phyloP scores from a whole-genome alignment of 2,329 filamentous ascomycete genomes.

The Nigrospora oryzae region DNA sequence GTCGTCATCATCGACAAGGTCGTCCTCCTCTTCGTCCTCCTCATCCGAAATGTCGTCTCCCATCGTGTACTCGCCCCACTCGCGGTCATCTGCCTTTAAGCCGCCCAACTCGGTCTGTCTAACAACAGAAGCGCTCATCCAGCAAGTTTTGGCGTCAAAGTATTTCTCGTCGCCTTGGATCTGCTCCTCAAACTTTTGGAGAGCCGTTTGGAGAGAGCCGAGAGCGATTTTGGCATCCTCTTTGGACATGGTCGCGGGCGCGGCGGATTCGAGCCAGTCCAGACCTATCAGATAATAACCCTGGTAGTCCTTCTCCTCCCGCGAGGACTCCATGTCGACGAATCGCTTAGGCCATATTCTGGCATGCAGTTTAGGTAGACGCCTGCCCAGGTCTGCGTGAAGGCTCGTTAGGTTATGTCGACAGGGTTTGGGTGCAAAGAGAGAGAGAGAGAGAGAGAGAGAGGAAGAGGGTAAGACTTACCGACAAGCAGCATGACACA shows the following conservation, averaged over 20 bases:
- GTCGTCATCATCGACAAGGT: constrained; percentile 27
- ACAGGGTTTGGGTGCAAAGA: too few species aligned
- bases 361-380: constrained; percentile 39
- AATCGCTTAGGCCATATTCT: constrained; percentile 59
- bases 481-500: constrained; percentile 49
- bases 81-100: constrained; percentile 35
- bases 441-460: too few species aligned
- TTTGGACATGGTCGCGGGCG: constrained; percentile 16
- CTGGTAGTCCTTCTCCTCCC: constrained; percentile 38
- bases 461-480: constrained; percentile 21
- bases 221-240: constrained; percentile 34
- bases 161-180: constrained; percentile 36
- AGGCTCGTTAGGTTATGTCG: not conserved
- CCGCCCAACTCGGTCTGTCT: constrained; percentile 27
- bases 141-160: constrained; percentile 38
- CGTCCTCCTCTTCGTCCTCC: constrained; percentile 32
- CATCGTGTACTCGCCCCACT: constrained; percentile 38
- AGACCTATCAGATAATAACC: constrained; percentile 56
- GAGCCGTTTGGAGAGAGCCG: constrained; percentile 30
- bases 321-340: constrained; percentile 21
- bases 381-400: constrained; percentile 42
- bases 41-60: constrained; percentile 25
- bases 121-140: constrained; percentile 35
- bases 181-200: constrained; percentile 39
- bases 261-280: constrained; percentile 20